Evolutionary conservation across 2,329 filamentous ascomycete species (phyloP), one percentile per base, ranked within the genome.

Genomic region (Emydomyces testavorans): DNA sequence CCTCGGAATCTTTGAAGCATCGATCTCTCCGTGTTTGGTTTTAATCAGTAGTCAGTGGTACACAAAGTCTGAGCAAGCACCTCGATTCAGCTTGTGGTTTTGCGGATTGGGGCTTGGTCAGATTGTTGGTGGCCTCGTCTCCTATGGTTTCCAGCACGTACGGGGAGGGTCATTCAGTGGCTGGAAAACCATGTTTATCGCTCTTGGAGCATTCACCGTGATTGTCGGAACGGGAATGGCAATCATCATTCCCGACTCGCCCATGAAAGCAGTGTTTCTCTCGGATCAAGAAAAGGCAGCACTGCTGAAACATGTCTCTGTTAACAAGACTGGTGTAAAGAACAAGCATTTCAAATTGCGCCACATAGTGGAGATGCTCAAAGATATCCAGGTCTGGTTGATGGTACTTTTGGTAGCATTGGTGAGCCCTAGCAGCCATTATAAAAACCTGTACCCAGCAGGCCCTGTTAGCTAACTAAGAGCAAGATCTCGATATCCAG

Each of bases 41-140:
- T 49, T 65, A 13, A 55, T 64, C 8, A 51, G 61, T 15, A 54
- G 54, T 18, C 58, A 60, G 57, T 64, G 60, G 59, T 63, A 62
- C 46, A 62, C 54, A 10, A 69, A 73, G 59, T 60, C 69, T 13
- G 72, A 78, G 61, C 68, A 76, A 59, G 66, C 74, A 31, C 71
- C 72, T 45, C 66, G 77, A 23, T 78, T 74, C 61, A 74, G 64
- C 40, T 71, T 75, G 58, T 81, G 70, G 75, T 80, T 77, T 57
- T 67, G 70, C n/a, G 70, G 78, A 34, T 58, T 75, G 24, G 71
- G 74, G 18, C 57, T 76, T 38, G 73, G 75, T 35, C 47, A 45
- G 7, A 58, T 62, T 20, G 54, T 62, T 34, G 57, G 57, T 4
- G 43, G 58, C 5, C 53, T 60, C 4, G 58, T 36, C 56, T 60